Evolutionary conservation across 257 asterid genomes (phyloP), one percentile per base, ranked within the genome.

Genomic region (Vinca minor): DNA sequence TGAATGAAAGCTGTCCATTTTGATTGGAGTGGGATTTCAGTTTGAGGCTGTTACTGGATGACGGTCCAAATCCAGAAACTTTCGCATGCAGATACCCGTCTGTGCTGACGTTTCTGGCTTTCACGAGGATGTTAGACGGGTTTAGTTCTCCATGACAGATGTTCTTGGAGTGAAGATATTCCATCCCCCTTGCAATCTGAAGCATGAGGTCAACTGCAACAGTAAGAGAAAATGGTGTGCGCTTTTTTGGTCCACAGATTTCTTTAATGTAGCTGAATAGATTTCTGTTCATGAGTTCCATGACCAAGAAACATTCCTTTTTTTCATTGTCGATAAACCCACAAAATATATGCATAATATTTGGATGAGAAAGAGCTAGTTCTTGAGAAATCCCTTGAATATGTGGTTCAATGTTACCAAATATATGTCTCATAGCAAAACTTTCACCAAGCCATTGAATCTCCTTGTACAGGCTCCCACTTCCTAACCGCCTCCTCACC

Each of bases 121-220:
- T 91, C 11, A 87, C 70, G 32, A 86, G 81, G 66, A 91, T 78
- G 60, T 82, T 91, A 1, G 74, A 72, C 25, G 94, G 86, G 58
- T 74, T 91, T 42, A 91, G 68, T 25, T 85, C 87, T n/a, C 98
- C 98, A 35, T 91, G 96, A 60, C 73, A 77, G 21, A 91, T 83
- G 31, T 77, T 82, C 75, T 78, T 81, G 0, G 94, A 78, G 70
- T 91, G 98, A 44, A 91, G 87, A 75, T 88, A 91, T 56, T 91
- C 98, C 95, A 88, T 88, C 28, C 98, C 98, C 72, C 95, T 77
- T 21, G 98, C 96, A 65, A 91, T 85, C 68, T 91, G 98, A 76
- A 88, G 82, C 89, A 91, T 84, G 25, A 86, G 79, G 65, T 88
- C 96, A n/a, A 83, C 81, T 0, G 95, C 90, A 14, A 71, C 87